Conservation (phyloP, 768 basidiomycete genomes). For the Agrocybe praecox region DNA sequence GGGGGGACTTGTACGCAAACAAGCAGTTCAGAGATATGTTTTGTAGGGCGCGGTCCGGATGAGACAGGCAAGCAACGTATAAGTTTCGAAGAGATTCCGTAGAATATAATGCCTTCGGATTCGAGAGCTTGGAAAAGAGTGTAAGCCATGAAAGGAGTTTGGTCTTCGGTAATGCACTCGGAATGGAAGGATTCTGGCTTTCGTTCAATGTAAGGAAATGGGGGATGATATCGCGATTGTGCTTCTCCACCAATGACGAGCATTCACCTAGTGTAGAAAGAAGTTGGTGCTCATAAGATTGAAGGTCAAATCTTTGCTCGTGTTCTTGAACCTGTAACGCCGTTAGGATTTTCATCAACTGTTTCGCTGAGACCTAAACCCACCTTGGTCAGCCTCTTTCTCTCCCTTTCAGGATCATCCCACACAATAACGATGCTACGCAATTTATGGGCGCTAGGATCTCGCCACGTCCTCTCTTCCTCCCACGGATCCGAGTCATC, state of each 20-base stretch:
- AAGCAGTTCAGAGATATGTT: constrained; percentile 75
- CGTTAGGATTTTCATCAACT: background rate
- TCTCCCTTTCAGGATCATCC: constrained; percentile 35
- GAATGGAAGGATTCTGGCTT: constrained; percentile 23
- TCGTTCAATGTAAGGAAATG: constrained; percentile 66
- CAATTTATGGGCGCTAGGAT: constrained; percentile 70
- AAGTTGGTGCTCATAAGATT: constrained; percentile 82
- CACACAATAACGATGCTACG: constrained; percentile 51
- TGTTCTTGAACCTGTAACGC: constrained; percentile 28
- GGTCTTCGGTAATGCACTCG: constrained; percentile 46
- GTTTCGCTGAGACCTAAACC: background rate
- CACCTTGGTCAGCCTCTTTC: constrained; percentile 36
- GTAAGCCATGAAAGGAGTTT: constrained; percentile 79
- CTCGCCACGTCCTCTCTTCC: constrained; percentile 78
- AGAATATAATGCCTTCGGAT: constrained; percentile 86
- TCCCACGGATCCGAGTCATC: constrained; percentile 51
- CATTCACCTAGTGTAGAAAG: constrained; percentile 71
- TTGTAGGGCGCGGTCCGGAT: constrained; percentile 84
- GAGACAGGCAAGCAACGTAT: constrained; percentile 78
- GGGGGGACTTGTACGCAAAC: constrained; percentile 76
- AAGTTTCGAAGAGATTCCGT: constrained; percentile 64
- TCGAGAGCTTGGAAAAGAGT: constrained; percentile 87
- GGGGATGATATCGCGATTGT: constrained; percentile 86
- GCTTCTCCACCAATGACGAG: constrained; percentile 76
- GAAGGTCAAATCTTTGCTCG: constrained; percentile 67